phyloP scores from a whole-genome alignment of 176 grass and related monocot species.

The Aechmea fasciata region DNA sequence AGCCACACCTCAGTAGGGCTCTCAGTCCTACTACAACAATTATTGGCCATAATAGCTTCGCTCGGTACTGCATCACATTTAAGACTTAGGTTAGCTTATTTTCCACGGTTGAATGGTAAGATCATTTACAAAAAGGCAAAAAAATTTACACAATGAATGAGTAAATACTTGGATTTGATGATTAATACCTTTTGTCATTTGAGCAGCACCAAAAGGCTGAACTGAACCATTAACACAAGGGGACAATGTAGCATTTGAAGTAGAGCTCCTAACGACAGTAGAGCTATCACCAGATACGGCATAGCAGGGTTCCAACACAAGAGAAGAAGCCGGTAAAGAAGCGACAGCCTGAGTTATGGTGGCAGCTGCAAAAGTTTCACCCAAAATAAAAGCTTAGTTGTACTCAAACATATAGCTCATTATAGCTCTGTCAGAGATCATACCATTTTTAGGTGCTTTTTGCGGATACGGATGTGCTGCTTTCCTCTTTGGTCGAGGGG shows the following conservation, averaged over 20 bases:
- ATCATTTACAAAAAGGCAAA: constrained; percentile 14
- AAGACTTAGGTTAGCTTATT: constrained; percentile 6
- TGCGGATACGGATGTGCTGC: constrained; percentile 97
- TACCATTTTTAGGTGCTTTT: constrained; percentile 79
- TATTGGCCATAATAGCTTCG: constrained; percentile 26
- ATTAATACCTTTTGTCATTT: constrained; percentile 31
- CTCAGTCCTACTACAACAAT: constrained; percentile 46
- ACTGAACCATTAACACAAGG: constrained; percentile 24
- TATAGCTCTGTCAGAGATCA: not conserved
- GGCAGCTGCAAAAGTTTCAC: not conserved
- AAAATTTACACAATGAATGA: not conserved
- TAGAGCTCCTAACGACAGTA: constrained; percentile 16
- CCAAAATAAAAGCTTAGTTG: constrained; percentile 1
- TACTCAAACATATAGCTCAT: not conserved
- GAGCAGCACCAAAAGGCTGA: constrained; percentile 28
- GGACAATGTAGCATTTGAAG: constrained; percentile 22
- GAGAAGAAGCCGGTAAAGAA: constrained; percentile 28
- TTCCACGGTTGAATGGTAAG: not conserved
- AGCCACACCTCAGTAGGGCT: constrained; percentile 44
- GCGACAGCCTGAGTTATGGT: constrained; percentile 18
- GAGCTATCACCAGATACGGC: constrained; percentile 27
- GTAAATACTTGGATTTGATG: not conserved
- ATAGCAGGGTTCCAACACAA: constrained; percentile 37
- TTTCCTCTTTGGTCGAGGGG: constrained; percentile 89
- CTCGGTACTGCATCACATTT: constrained; percentile 8